phyloP scores from a whole-genome alignment of 2,329 filamentous ascomycete genomes.

The Thermothelomyces thermophilus region DNA sequence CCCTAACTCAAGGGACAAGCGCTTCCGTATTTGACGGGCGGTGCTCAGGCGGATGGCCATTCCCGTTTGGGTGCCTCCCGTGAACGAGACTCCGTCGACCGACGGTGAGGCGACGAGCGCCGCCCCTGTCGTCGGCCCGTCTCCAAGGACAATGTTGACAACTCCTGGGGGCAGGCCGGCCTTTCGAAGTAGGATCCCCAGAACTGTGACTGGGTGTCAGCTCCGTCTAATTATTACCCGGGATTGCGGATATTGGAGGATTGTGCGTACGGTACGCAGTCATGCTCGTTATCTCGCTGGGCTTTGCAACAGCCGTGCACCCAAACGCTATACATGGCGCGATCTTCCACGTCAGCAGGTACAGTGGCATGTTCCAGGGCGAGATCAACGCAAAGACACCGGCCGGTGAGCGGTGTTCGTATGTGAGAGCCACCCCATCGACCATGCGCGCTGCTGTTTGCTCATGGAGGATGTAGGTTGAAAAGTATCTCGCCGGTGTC shows the following conservation, averaged over 20 bases:
- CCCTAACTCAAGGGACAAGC: conserved; percentile 33
- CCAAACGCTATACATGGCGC: conserved; percentile 33
- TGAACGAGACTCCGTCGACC: conserved; percentile 30
- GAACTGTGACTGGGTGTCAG: conserved; percentile 14
- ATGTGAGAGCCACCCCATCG: conserved; percentile 29
- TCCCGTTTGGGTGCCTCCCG: conserved; percentile 30
- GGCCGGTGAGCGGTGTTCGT: conserved; percentile 31
- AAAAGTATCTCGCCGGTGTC: conserved; percentile 27
- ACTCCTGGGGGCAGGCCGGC: conserved; percentile 28
- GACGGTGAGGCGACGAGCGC: conserved; percentile 25
- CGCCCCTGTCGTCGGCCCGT: conserved; percentile 29
- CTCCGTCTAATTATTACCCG: not conserved
- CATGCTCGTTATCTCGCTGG: conserved; percentile 31
- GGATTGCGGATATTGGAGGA: not conserved
- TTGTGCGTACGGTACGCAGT: conserved; percentile 26
- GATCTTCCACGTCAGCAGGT: conserved; percentile 33
- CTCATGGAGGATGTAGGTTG: conserved; percentile 32
- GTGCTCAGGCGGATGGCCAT: conserved; percentile 29
- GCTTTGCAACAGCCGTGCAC: conserved; percentile 32
- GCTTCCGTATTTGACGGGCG: conserved; percentile 29
- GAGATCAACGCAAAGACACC: conserved; percentile 32
- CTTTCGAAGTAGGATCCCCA: conserved; percentile 24
- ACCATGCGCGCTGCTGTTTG: conserved; percentile 29
- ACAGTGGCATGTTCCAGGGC: conserved; percentile 34
- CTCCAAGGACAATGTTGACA: conserved; percentile 31